Conservation (phyloP, 2,329 filamentous ascomycete species). For the Nemania sp. region DNA sequence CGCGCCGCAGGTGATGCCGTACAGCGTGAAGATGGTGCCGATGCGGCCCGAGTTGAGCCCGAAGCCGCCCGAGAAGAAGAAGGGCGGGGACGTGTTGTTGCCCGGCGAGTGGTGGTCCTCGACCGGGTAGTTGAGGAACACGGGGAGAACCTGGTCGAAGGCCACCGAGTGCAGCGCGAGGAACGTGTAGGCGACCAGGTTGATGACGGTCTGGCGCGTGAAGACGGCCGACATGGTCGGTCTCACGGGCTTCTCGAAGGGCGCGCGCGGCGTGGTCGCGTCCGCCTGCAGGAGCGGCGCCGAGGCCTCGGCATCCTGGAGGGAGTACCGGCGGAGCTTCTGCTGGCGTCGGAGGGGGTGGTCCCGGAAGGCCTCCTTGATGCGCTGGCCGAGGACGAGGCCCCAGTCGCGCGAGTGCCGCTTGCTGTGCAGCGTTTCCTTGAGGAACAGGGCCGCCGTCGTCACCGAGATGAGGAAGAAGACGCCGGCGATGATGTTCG, state of each 20-base stretch:
- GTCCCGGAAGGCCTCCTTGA: slow-evolving; percentile 51
- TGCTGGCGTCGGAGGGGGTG: slow-evolving; percentile 33
- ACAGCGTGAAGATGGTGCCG: slow-evolving; percentile 82
- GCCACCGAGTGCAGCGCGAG: slow-evolving; percentile 82
- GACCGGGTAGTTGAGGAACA: slow-evolving; percentile 80
- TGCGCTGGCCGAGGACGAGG: slow-evolving; percentile 69
- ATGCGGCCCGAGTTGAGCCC: slow-evolving; percentile 74
- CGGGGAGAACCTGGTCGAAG: slow-evolving; percentile 85
- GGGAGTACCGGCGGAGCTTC: slow-evolving; percentile 49
- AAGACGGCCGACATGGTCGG: slow-evolving; percentile 57
- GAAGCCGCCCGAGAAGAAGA: slow-evolving; percentile 84
- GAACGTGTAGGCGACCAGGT: slow-evolving; percentile 77
- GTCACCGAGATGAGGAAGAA: slow-evolving; percentile 80
- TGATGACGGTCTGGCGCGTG: slow-evolving; percentile 72
- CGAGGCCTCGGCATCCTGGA: slow-evolving; percentile 61
- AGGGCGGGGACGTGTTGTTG: slow-evolving; percentile 68
- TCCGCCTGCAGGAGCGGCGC: slow-evolving; percentile 55
- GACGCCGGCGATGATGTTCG: slow-evolving; percentile 76
- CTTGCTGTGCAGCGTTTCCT: slow-evolving; percentile 80
- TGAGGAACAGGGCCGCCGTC: slow-evolving; percentile 77
- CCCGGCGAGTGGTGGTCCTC: slow-evolving; percentile 59
- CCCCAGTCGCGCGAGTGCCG: slow-evolving; percentile 75
- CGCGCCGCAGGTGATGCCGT: slow-evolving; percentile 77
- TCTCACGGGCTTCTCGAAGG: slow-evolving; percentile 29
- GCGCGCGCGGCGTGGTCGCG: slow-evolving; percentile 24